Base-by-base conservation (phyloP, 1,284 basidiomycete genomes). In the Testicularia cyperi region DNA sequence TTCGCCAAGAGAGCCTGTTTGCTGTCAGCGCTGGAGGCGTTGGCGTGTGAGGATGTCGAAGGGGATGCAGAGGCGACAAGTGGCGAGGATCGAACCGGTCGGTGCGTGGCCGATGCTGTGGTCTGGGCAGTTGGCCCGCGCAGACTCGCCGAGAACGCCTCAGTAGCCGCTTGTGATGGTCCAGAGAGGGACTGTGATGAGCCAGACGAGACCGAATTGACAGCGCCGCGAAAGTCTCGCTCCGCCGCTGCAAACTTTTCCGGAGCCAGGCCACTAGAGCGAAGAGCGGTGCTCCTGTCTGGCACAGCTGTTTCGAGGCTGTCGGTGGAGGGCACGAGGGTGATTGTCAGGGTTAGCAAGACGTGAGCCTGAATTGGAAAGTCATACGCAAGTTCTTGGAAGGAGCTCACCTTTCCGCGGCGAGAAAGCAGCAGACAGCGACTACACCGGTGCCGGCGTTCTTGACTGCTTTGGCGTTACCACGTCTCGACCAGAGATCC, bases 401-500 rank as follows among this genome's bases (percentile, higher is more conserved):
- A 12, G 8, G 2, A 7, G 33, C 53, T 45, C 20, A 56, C 53
- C 53, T 64, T 41, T 64, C 54, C 1, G 61, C 54, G 6, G 61
- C 61, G 4, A 64, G 41, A 12, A 47, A 58, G 46, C 49, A 57
- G 37, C 61, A 64, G 5, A 64, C 39, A 13, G 61, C 61, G 15
- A 64, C 54, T 10, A 64, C 32, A 12, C 61, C 61, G 1, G 61
- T 51, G 7, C 54, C 61, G 18, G 55, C 54, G 30, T 48, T 58
- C 48, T 54, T 58, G 39, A 64, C 51, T 18, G 47, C 45, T 26
- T 58, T 64, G 8, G 51, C 49, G 25, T 64, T 64, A 23, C 61
- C 61, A 41, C 55, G 16, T 18, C 61, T 48, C 12, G 61, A 53
- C 61, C 61, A 64, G 16, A 64, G 34, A 31, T 58, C 55, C 16